These are phyloP conservation scores for Fusarium nematophilum DNA, from an alignment of 2,329 filamentous ascomycete genomes.

Conservation along the genomic window DNA sequence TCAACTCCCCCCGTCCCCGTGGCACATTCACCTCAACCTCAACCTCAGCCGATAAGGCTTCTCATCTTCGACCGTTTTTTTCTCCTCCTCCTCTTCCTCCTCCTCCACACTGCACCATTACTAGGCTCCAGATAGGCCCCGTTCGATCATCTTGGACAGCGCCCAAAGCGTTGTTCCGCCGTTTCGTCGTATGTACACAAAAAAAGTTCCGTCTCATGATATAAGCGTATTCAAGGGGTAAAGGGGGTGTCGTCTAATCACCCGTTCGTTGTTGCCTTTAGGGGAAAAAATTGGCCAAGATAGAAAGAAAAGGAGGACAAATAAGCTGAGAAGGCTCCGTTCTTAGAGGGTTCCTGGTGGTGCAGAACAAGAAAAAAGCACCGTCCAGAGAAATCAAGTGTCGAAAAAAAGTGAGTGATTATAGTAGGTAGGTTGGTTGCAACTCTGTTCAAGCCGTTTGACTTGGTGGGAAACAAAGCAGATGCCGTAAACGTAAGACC, in stretches of 20 bases:
- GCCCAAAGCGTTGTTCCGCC: conserved; percentile 16
- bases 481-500: conserved; percentile 34
- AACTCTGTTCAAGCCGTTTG: background rate
- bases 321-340: conserved; percentile 4
- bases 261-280: conserved; percentile 20
- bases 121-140: conserved; percentile 8
- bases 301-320: conserved; percentile 5
- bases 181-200: conserved; percentile 41
- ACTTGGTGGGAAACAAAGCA: conserved; percentile 13
- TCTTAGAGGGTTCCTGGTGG: conserved; percentile 2
- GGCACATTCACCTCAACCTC: conserved; percentile 3
- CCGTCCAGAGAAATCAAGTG: background rate
- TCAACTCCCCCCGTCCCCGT: background rate
- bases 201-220: conserved; percentile 40
- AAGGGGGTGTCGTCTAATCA: background rate
- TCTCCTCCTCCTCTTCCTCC: conserved; percentile 7
- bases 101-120: conserved; percentile 18
- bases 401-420: conserved; percentile 30
- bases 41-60: background rate
- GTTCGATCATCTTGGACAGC: conserved; percentile 18
- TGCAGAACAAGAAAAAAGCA: conserved; percentile 6
- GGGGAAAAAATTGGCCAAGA: background rate
- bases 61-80: too few relatives aligned
- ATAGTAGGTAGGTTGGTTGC: background rate
- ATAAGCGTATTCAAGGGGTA: conserved; percentile 31